Percentiles rank a stretch among this genome's conserved stretches.
Conservation (phyloP, 192 early-diverging fungal species). For the Pilaira anomala region DNA sequence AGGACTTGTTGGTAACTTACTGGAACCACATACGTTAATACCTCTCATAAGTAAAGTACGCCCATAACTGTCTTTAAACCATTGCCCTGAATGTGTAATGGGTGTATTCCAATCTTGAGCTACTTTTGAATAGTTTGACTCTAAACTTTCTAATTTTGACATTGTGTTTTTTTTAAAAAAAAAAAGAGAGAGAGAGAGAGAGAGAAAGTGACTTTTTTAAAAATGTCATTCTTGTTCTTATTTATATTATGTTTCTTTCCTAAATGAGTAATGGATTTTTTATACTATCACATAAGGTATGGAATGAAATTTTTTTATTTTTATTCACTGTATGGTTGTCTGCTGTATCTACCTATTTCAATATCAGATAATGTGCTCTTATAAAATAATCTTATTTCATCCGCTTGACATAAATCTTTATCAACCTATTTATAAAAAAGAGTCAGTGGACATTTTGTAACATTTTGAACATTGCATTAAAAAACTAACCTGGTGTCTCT, state of each 20-base stretch:
- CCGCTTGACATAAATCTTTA: neutral
- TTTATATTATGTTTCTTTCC: no score
- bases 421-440: slow-evolving; percentile 4
- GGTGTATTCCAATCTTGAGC: slow-evolving; percentile 20
- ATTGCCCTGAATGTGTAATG: slow-evolving; percentile 19
- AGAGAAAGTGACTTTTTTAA: neutral
- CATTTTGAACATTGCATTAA: no score
- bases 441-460: neutral
- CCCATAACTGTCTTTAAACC: slow-evolving; percentile 55
- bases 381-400: slow-evolving; percentile 8
- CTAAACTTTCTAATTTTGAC: neutral
- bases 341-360: slow-evolving; percentile 3
- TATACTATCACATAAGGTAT: no score
- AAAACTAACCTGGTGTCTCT: slow-evolving; percentile 18
- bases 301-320: neutral
- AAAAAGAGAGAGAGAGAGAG: neutral
- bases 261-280: no score
- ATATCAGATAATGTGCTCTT: neutral
- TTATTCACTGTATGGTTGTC: neutral
- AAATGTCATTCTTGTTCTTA: neutral
- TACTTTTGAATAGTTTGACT: neutral
- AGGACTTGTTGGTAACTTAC: slow-evolving; percentile 73
- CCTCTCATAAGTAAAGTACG: slow-evolving; percentile 65
- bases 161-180: neutral
- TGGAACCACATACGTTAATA: slow-evolving; percentile 76